phyloP scores from a whole-genome alignment of 768 basidiomycete genomes.

The Steccherinum ochraceum region DNA sequence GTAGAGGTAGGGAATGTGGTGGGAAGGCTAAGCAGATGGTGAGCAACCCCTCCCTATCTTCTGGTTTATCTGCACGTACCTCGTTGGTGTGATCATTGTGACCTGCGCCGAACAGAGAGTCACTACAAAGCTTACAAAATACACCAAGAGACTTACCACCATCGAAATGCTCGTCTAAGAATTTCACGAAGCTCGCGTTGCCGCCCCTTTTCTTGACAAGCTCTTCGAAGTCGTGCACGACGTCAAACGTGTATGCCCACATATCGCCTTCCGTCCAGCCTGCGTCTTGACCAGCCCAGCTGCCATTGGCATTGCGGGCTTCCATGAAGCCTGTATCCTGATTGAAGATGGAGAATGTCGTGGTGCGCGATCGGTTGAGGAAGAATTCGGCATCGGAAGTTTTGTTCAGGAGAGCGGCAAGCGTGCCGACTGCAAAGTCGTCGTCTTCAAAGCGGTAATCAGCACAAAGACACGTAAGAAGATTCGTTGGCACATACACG shows the following conservation, averaged over 20 bases:
- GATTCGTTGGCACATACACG: constrained; percentile 64
- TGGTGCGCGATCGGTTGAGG: constrained; percentile 44
- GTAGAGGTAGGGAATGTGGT: constrained; percentile 84
- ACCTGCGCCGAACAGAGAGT: constrained; percentile 28
- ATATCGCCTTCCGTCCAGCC: constrained; percentile 84
- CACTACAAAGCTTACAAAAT: neutral
- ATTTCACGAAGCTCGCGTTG: constrained; percentile 54
- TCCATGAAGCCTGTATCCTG: constrained; percentile 74
- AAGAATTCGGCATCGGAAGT: constrained; percentile 44
- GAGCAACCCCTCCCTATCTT: neutral
- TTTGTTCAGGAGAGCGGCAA: constrained; percentile 51
- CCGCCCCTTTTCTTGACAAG: constrained; percentile 64
- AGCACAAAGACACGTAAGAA: neutral
- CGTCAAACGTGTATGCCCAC: constrained; percentile 76
- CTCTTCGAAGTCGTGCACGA: constrained; percentile 62
- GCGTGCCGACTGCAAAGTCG: constrained; percentile 65
- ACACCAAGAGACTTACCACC: constrained; percentile 28
- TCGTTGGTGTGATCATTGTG: constrained; percentile 84
- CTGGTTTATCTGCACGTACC: constrained; percentile 30
- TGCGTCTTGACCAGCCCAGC: constrained; percentile 59
- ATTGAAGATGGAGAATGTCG: constrained; percentile 66
- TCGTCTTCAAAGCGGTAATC: constrained; percentile 44
- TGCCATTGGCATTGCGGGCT: constrained; percentile 59
- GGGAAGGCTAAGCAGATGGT: constrained; percentile 51
- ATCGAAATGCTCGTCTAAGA: constrained; percentile 53